A percentile compares a stretch with the other conserved stretches of the same genome.
Conservation (phyloP, 2,329 filamentous ascomycete genomes). For the Fusarium anguioides region DNA sequence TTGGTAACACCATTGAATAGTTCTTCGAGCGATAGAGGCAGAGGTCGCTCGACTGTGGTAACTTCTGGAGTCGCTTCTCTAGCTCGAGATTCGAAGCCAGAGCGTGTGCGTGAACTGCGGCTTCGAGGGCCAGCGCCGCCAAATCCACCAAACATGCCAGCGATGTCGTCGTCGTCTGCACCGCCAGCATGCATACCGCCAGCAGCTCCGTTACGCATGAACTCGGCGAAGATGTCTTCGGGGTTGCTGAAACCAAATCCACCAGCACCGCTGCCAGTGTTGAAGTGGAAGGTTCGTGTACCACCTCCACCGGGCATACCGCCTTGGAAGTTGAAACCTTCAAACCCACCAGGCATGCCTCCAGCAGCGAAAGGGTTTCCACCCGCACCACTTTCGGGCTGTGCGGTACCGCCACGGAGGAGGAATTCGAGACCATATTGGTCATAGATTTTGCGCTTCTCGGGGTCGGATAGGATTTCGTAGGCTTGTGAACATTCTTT, state of each 20-base stretch:
- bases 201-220: slow-evolving; percentile 67
- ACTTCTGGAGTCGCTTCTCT: slow-evolving; percentile 77
- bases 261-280: slow-evolving; percentile 62
- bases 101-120: slow-evolving; percentile 57
- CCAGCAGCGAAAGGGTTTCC: slow-evolving; percentile 69
- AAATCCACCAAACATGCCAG: slow-evolving; percentile 67
- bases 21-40: slow-evolving; percentile 88
- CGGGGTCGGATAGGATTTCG: slow-evolving; percentile 96
- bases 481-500: slow-evolving; percentile 98
- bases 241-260: slow-evolving; percentile 88
- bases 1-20: slow-evolving; percentile 88
- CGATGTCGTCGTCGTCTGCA: slow-evolving; percentile 59
- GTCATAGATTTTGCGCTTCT: slow-evolving; percentile 96
- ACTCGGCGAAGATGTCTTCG: slow-evolving; percentile 86
- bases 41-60: slow-evolving; percentile 86
- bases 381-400: slow-evolving; percentile 69
- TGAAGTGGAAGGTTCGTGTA: slow-evolving; percentile 72
- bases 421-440: slow-evolving; percentile 95
- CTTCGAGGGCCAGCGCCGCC: slow-evolving; percentile 53
- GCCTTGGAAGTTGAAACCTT: slow-evolving; percentile 63
- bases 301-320: slow-evolving; percentile 57
- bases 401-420: slow-evolving; percentile 78
- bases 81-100: slow-evolving; percentile 48
- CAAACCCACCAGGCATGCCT: slow-evolving; percentile 65
- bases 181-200: slow-evolving; percentile 59